These are phyloP conservation scores for Amanita thiersii DNA, from an alignment of 768 basidiomycete genomes.

Conservation along the genomic window DNA sequence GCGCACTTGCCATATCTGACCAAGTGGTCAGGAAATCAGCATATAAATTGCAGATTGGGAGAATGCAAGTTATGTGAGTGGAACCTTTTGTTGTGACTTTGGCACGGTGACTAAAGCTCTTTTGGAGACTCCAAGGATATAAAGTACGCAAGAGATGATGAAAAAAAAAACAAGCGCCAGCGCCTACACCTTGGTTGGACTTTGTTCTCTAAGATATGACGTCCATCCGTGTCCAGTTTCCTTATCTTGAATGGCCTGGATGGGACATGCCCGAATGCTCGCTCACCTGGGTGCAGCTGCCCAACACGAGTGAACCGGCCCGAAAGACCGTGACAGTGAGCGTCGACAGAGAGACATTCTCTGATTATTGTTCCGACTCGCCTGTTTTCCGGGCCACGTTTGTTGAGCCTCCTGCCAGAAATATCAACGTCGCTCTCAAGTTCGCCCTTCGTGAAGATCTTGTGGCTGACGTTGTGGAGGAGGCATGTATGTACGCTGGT, in stretches of 20 bases:
- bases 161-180: too few species aligned
- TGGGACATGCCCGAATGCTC: slow-evolving; percentile 24
- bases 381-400: slow-evolving; percentile 26
- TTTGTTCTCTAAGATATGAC: slow-evolving; percentile 9
- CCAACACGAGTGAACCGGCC: slow-evolving; percentile 7
- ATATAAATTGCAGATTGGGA: too few species aligned
- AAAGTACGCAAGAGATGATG: too few species aligned
- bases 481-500: slow-evolving; percentile 24
- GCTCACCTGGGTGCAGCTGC: slow-evolving; percentile 14
- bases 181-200: too few species aligned
- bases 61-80: too few species aligned
- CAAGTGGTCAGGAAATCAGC: too few species aligned
- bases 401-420: slow-evolving; percentile 9
- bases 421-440: slow-evolving; percentile 21
- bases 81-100: too few species aligned
- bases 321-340: slow-evolving; percentile 16
- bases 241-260: slow-evolving; percentile 23
- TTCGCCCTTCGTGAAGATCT: slow-evolving; percentile 32
- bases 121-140: too few species aligned
- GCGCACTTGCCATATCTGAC: too few species aligned
- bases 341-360: slow-evolving; percentile 21
- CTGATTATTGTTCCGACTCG: slow-evolving; percentile 29
- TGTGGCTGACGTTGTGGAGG: slow-evolving; percentile 23
- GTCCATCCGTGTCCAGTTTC: slow-evolving; percentile 25
- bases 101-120: too few species aligned